Evolutionary conservation across 306 rosid genomes (phyloP), one percentile per base, ranked within the genome.

Genomic region (Cyamopsis tetragonoloba): DNA sequence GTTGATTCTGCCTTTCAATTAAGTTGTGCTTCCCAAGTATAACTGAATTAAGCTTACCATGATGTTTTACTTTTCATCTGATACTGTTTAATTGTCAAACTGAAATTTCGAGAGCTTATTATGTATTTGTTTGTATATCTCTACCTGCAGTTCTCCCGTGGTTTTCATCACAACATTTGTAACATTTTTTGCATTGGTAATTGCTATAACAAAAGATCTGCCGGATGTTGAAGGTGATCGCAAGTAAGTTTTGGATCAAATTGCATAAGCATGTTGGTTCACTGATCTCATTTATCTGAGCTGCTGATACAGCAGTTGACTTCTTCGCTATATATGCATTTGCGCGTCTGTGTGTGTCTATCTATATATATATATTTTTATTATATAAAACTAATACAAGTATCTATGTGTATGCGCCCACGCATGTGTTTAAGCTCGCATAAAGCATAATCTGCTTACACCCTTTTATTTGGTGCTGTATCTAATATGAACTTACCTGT

Each of bases 151-250:
- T 82, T 73, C 89, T 22, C 86, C 98, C n/a, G 92, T 92, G 71
- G 89, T 85, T 68, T 92, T 92, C 76, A 89, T 92, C 75, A 92
- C 98, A 31, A 71, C 88, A 22, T 92, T 92, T 58, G 98, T 92
- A n/a, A 89, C 96, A 46, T 75, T 92, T 64, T 92, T 92, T 28
- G 96, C 98, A 19, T 80, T 92, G 86, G 96, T 89, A 68, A 92
- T 89, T 79, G 98, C 98, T 64, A 89, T 92, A 64, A 92, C 98
- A 41, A 92, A 92, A 82, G 98, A 92, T 86, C 96, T 92, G 84
- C 92, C 98, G 4, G 98, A 92, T 58, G 96, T 92, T 63, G 98
- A 89, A 77, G 98, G 96, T 4, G 96, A 92, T 80, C 96, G 93
- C 67, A 92, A 90, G 96, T 92, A 84, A 77, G 88, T 75, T 62